A percentile compares a stretch with the other conserved stretches of the same genome.
Conservation (phyloP, 345 rosid species). For the Gynandropsis gynandra region DNA sequence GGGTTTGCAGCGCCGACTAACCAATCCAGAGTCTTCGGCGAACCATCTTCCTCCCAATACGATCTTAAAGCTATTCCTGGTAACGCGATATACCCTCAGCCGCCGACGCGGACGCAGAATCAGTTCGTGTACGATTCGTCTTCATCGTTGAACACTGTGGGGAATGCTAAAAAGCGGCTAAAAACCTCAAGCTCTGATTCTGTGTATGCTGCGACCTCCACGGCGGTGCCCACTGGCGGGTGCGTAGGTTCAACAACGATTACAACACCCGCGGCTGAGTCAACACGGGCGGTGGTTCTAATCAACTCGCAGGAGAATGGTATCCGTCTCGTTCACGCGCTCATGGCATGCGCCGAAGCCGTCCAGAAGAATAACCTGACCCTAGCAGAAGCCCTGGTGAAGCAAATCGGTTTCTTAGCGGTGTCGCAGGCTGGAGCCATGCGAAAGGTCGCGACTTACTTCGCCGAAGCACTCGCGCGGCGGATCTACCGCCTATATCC, state of each 20-base stretch:
- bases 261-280: conserved; percentile 13
- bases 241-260: not conserved
- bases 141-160: conserved; percentile 22
- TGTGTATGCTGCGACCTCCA: conserved; percentile 1
- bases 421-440: conserved; percentile 60
- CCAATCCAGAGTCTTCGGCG: conserved; percentile 16
- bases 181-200: conserved; percentile 27
- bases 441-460: conserved; percentile 72
- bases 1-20: conserved; percentile 14
- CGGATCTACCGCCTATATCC: conserved; percentile 53
- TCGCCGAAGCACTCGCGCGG: conserved; percentile 78
- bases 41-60: conserved; percentile 43
- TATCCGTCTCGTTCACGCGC: conserved; percentile 55
- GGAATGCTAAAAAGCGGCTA: conserved; percentile 21
- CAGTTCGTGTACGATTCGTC: conserved; percentile 13
- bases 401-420: conserved; percentile 53
- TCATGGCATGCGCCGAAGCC: conserved; percentile 79
- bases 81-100: conserved; percentile 36
- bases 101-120: not conserved
- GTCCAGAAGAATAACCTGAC: conserved; percentile 45
- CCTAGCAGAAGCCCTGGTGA: conserved; percentile 64
- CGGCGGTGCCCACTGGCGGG: not conserved
- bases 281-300: conserved; percentile 44
- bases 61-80: conserved; percentile 81
- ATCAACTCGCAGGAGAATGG: conserved; percentile 78